Evolutionary conservation across 192 early-diverging fungal genomes (phyloP).

Genomic region (Rhizoclosmatium sp.): DNA sequence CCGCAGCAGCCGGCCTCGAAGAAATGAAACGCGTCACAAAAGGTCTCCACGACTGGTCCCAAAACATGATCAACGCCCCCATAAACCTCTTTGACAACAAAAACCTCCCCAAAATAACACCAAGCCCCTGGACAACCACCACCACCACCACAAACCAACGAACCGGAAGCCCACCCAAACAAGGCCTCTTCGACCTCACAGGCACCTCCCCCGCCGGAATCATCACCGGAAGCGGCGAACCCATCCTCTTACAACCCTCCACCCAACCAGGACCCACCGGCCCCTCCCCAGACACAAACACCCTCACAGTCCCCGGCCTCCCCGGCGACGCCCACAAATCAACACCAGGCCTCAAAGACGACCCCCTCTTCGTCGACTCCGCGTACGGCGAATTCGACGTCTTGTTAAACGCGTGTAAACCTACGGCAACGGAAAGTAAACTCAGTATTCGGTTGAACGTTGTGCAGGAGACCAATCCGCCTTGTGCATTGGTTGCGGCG

Average conservation of each 20-base stretch:
- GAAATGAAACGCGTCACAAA: conserved; percentile 41
- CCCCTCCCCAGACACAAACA: neutral
- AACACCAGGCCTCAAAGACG: neutral
- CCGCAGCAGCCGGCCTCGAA: conserved; percentile 16
- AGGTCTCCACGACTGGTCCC: conserved; percentile 33
- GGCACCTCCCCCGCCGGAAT: neutral
- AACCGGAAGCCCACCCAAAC: neutral
- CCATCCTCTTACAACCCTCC: neutral
- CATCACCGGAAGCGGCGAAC: neutral
- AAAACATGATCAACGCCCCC: conserved; percentile 24
- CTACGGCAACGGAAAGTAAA: conserved; percentile 51
- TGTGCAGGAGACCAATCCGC: conserved; percentile 50
- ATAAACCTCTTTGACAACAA: conserved; percentile 17
- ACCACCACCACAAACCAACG: neutral
- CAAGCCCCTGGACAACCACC: neutral
- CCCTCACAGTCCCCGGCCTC: neutral
- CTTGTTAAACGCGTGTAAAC: conserved; percentile 56
- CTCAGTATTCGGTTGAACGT: conserved; percentile 48
- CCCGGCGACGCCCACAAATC: neutral
- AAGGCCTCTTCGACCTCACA: neutral
- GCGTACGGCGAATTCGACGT: conserved; percentile 48
- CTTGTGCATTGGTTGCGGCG: conserved; percentile 27
- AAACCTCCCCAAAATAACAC: conserved; percentile 1
- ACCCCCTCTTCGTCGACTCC: neutral
- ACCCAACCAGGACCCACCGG: neutral